Base-by-base conservation (phyloP, 352 stramenopile genomes). In the Phytophthora foliorum region DNA sequence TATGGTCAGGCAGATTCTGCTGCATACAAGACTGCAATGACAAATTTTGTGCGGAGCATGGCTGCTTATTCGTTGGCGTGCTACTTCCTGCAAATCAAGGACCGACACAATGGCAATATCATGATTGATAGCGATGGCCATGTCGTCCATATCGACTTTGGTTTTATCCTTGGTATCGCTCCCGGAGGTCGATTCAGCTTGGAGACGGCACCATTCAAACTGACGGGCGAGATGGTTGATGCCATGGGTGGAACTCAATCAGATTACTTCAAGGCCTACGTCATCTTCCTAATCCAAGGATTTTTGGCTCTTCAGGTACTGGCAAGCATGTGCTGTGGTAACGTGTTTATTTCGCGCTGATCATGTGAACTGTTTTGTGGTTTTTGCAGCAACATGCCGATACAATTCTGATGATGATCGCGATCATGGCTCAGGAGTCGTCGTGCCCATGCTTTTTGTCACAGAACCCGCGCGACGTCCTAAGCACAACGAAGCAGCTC, bases 41-140 rank as follows among this genome's bases (percentile, higher is more conserved):
- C 77, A 24, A 99, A 99, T 68, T 99, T 99, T 67, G 92, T 98
- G 46, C 84, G 90, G 16, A 98, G 91, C 68, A 93, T 99, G 75
- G 98, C 97, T n/a, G 98, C 93, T 48, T 99, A 99, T 84, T 99
- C 94, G 27, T 88, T 99, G 21, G 95, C 98, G 25, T 98, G 90
- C 56, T 99, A 99, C 75, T 90, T 99, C 21, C 76, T 99, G 41
- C 95, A 98, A 62, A 93, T 99, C 68, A 99, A 99, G 75, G 98
- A 99, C 78, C 89, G 97, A 4, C 98, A 99, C 90, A 99, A 99
- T 72, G 98, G 97, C 29, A 99, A 99, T 74, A 99, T 99, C 61
- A 99, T 99, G 92, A 97, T 99, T 50, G 97, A 99, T 78, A 98
- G 87, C 45, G 84, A 97, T 46, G 97, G 98, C 8, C 95, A 98